These are phyloP conservation scores for Dryas octopetala DNA, from an alignment of 306 rosid genomes.

Conservation along the genomic window DNA sequence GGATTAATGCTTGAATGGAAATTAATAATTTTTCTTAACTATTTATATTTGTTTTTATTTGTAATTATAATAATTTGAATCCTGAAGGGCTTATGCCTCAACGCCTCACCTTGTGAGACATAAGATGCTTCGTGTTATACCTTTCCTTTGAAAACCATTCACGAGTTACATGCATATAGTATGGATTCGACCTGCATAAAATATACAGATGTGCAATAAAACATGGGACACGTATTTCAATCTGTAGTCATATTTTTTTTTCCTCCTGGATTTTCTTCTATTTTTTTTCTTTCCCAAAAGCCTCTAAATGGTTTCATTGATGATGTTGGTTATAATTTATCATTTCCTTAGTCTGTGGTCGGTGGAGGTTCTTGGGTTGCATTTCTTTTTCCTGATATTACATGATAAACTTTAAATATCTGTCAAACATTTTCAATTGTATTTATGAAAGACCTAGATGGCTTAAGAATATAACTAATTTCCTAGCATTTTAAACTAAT, in stretches of 20 bases:
- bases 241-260: background rate
- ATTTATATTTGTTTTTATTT: too few species aligned
- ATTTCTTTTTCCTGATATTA: conserved; percentile 7
- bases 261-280: background rate
- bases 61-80: too few species aligned
- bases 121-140: too few species aligned
- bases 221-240: background rate
- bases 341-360: background rate
- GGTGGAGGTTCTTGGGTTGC: conserved; percentile 12
- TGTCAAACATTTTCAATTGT: too few species aligned
- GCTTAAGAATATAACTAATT: background rate
- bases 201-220: background rate
- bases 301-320: background rate
- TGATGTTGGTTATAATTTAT: background rate
- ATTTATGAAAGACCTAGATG: background rate
- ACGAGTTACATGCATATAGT: background rate
- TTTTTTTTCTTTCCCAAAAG: background rate
- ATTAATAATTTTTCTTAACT: too few species aligned
- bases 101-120: too few species aligned
- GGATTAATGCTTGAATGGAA: too few species aligned
- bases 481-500: background rate
- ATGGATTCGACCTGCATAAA: background rate
- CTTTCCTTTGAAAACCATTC: too few species aligned
- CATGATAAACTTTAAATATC: background rate
- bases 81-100: too few species aligned